phyloP scores from a whole-genome alignment of 202 grass and related monocot genomes.

The Bolboschoenoplectus hybrid region DNA sequence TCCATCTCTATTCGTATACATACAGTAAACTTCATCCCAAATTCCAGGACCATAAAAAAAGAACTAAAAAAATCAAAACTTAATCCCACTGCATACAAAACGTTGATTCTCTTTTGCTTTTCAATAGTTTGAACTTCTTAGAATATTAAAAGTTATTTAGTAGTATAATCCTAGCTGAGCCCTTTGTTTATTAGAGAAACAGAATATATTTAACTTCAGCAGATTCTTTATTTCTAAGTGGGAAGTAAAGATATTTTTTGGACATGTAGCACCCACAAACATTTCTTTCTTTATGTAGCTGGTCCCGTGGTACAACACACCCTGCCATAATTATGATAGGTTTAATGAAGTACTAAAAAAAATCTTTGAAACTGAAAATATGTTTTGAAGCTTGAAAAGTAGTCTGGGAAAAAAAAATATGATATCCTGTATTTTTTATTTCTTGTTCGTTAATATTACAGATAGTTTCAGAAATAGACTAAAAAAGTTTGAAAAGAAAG shows the following conservation, averaged over 20 bases:
- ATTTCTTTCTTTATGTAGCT: neutral
- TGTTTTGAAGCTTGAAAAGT: neutral
- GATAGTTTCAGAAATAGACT: neutral
- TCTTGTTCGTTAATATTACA: neutral
- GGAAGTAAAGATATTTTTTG: neutral
- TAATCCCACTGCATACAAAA: neutral
- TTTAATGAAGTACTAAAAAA: conserved; percentile 4
- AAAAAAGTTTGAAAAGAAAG: neutral
- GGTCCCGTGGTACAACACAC: neutral
- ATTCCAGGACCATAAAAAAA: neutral
- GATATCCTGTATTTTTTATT: neutral
- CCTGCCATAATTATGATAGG: neutral
- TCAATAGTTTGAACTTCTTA: neutral
- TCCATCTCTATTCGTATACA: neutral
- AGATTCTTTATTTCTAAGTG: neutral
- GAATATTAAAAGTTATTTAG: neutral
- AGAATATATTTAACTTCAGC: neutral
- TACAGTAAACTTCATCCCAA: neutral
- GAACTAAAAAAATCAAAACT: neutral
- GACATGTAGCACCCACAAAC: neutral
- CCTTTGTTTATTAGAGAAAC: neutral
- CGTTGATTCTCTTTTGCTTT: neutral
- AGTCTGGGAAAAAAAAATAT: neutral
- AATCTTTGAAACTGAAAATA: neutral
- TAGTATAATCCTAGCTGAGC: neutral